Base-by-base conservation (phyloP, 495 filamentous ascomycete genomes). In the Hypoxylon crocopeplum region DNA sequence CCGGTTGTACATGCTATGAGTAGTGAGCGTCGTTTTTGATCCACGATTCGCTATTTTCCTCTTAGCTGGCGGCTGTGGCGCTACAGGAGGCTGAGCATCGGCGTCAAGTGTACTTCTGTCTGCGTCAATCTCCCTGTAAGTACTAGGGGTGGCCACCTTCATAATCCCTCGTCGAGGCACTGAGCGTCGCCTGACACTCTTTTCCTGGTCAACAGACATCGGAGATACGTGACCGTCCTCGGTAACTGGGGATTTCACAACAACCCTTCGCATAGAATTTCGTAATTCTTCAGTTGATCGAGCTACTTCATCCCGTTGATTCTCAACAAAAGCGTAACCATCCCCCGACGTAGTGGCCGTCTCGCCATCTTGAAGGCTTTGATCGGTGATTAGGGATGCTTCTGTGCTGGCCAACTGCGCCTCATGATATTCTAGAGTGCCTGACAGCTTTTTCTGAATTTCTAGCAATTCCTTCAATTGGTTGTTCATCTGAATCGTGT, bases 141-240 rank as follows among this genome's bases (percentile, higher is more conserved):
- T 46, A 30, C 53, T 66, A n/a, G 37, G 50, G 3, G 60, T 56
- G 10, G 34, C 39, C 11, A 61, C 48, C 52, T 77, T 79, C 65
- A 79, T 74, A 38, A 79, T 77, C 2, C 74, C 68, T 45, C 69
- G 71, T 15, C 68, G 66, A 7, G 68, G 67, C 19, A 22, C 5
- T 12, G 48, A 47, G 7, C 61, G 62, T 34, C 75, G 69, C 40
- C 77, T 72, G 5, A 62, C 54, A 11, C 39, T 27, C 46, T 74
- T 75, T 64, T 78, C 77, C 30, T 79, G 67, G 34, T 70, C 64
- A 24, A 78, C 41, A 2, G 75, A 74, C 37, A 69, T 54, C 0
- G 72, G 68, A 8, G 27, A 57, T n/a, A 62, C 60, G 7, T 25
- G 37, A 10, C 37, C 22, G 15, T 71, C 65, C 1, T 64, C 52